Base-by-base conservation (phyloP, 176 grass and related monocot species). In the Eleusine coracana region DNA sequence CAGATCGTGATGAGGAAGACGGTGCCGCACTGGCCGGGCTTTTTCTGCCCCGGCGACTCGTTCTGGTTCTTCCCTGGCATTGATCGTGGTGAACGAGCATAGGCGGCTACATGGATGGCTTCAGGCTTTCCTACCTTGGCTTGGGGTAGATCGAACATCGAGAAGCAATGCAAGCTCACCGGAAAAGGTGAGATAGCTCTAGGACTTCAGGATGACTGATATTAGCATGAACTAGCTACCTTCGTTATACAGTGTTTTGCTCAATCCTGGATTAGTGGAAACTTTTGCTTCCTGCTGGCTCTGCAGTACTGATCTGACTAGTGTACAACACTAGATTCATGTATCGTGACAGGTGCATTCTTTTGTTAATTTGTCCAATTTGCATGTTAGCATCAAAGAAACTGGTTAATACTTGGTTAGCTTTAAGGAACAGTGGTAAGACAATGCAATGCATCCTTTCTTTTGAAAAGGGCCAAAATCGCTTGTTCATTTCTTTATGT, bases 31-130 rank as follows among this genome's bases (percentile, higher is more conserved):
- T 49, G 66, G 38, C 54, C 69, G 34, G 65, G 87, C 37, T 16
- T 18, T 48, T 82, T 85, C 78, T 31, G 56, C 5, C 15, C 15
- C 7, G 87, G 83, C 15, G 83, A 86, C 66, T 85, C 87, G 11
- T 86, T 89, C 83, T 89, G 87, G 87, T 89, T 89, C 83, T 85
- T 89, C 87, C 87, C 87, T 2, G 78, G 34, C 55, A 71, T 77
- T 56, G 87, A 89, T 86, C 55, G 41, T 27, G 74, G 75, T 39
- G 78, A 81, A 66, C 60, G 29, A 1, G 50, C 75, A 3, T 58
- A 71, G 3, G 28, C 13, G 52, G 51, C 31, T 25, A 46, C 39
- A 48, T 46, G 40, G 18, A 38, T 38, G 55, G 12, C 64, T 77
- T 52, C 5, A 23, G 20, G 20, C 44, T 39, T 31, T 23, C 38